Percentiles rank a stretch among this genome's conserved stretches.
Evolutionary conservation across 306 rosid species (phyloP).

Genomic region (Senna tora): DNA sequence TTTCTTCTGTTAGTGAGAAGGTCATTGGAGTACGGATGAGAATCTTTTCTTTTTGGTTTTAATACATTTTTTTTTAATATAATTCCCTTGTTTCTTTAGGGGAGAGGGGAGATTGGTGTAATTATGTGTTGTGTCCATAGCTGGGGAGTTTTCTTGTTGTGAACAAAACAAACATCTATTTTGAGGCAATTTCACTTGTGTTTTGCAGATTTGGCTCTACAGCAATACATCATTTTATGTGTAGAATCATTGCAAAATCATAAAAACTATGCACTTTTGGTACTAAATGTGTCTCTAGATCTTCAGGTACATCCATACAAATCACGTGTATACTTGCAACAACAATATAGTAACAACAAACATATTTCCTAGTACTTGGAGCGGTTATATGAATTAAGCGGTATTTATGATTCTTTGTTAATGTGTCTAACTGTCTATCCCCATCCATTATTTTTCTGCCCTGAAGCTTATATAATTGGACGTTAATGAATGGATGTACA

Average conservation of each 20-base stretch:
- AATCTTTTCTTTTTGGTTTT: slow-evolving; percentile 35
- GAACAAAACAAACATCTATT: slow-evolving; percentile 32
- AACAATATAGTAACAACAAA: too few relatives aligned
- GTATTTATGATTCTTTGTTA: too few relatives aligned
- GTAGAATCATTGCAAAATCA: neutral
- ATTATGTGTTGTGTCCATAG: slow-evolving; percentile 52
- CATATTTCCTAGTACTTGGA: too few relatives aligned
- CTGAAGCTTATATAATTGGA: slow-evolving; percentile 33
- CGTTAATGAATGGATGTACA: slow-evolving; percentile 25
- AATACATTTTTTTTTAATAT: neutral
- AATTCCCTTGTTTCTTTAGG: slow-evolving; percentile 37
- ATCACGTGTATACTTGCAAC: too few relatives aligned
- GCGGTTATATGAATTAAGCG: too few relatives aligned
- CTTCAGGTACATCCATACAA: too few relatives aligned
- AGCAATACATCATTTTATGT: neutral
- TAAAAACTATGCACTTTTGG: neutral
- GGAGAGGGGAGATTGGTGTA: slow-evolving; percentile 44
- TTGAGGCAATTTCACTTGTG: slow-evolving; percentile 38
- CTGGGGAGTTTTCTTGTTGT: slow-evolving; percentile 47
- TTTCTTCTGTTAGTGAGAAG: slow-evolving; percentile 44
- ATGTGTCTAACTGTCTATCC: neutral
- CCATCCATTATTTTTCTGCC: slow-evolving; percentile 18
- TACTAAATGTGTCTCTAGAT: too few relatives aligned
- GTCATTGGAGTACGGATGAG: slow-evolving; percentile 54
- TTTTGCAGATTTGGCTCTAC: slow-evolving; percentile 31